These are phyloP conservation scores for Chlamydomonas asymmetrica DNA, from an alignment of 139 green algal genomes.

Conservation along the genomic window DNA sequence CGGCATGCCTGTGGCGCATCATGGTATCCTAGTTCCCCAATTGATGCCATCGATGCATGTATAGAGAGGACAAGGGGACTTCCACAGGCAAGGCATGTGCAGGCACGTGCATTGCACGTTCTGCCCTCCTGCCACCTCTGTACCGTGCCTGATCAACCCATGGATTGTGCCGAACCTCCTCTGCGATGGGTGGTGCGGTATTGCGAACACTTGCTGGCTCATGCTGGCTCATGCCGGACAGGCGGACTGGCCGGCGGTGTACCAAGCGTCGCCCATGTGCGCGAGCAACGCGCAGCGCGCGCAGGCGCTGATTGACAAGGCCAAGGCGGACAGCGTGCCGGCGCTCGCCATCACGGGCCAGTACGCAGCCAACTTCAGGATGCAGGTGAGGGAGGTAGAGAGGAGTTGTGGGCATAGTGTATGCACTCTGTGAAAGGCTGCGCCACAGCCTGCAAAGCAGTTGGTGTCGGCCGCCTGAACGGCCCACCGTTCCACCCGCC, in stretches of 20 bases:
- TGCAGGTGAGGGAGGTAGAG: slow-evolving; percentile 12
- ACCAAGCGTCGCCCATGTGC: not conserved
- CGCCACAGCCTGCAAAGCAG: not conserved
- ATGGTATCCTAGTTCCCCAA: too few species aligned
- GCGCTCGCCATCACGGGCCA: slow-evolving; percentile 10
- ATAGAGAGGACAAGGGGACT: not conserved
- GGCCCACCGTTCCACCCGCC: not conserved
- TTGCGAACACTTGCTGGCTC: not conserved
- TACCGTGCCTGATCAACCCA: not conserved
- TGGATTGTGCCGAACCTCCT: not conserved
- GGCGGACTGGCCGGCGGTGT: slow-evolving; percentile 27
- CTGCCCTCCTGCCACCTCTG: not conserved
- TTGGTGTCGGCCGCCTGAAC: not conserved
- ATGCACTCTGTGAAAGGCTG: not conserved
- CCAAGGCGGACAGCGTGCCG: not conserved
- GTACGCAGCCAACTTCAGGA: slow-evolving; percentile 9
- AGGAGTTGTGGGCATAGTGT: not conserved
- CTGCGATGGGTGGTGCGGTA: not conserved
- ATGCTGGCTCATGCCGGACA: not conserved
- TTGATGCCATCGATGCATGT: not conserved
- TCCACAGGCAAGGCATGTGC: not conserved
- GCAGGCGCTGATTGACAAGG: not conserved
- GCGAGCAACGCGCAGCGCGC: not conserved
- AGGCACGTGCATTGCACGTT: not conserved
- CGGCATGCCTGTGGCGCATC: too few species aligned